Conservation (phyloP, 176 grass and related monocot species). For the Secale cereale region DNA sequence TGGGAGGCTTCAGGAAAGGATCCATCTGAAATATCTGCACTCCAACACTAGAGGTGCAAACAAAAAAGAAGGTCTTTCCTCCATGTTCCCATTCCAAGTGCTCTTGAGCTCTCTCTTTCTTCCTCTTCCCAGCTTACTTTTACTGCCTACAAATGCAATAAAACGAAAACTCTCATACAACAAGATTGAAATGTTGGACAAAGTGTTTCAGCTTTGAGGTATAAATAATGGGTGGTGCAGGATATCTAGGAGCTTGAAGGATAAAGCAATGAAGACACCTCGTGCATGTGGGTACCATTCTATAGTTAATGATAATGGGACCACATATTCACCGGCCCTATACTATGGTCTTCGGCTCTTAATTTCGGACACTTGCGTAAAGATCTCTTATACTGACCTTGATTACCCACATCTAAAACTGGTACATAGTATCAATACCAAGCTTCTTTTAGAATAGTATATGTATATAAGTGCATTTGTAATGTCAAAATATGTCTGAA, state of each 20-base stretch:
- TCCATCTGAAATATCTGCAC: neutral
- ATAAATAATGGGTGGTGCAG: neutral
- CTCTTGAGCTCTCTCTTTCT: conserved; percentile 31
- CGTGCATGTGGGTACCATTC: neutral
- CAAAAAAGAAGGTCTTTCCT: conserved; percentile 1
- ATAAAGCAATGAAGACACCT: neutral
- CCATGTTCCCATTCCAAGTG: conserved; percentile 43
- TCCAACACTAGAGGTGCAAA: neutral
- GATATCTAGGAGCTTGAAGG: neutral
- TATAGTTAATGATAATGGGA: neutral
- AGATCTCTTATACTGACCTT: no score
- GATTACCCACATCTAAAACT: neutral
- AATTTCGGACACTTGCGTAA: neutral
- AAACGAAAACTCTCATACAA: neutral
- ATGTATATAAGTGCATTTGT: neutral
- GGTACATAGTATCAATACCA: neutral
- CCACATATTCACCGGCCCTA: neutral
- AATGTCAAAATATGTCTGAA: neutral
- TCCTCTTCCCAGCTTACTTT: conserved; percentile 30
- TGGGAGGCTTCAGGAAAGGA: conserved; percentile 24
- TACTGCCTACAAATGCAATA: neutral
- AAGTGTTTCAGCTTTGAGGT: neutral
- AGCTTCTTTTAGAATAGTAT: no score
- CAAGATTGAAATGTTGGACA: neutral
- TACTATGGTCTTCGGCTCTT: neutral